Percentiles rank a stretch among this genome's conserved stretches.
Conservation (phyloP, 345 rosid species). For the Sonneratia caseolaris region DNA sequence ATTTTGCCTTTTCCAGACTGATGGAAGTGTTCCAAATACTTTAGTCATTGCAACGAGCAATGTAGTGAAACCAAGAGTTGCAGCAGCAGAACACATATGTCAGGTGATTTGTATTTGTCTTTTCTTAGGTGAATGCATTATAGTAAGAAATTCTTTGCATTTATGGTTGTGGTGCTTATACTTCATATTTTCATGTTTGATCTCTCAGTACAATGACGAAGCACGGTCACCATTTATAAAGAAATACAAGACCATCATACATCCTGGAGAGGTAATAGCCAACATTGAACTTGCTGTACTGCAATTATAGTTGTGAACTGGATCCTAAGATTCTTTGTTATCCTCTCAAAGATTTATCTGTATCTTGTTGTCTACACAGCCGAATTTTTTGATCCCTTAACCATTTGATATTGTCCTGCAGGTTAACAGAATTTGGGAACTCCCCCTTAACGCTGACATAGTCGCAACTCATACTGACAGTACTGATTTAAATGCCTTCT, state of each 20-base stretch:
- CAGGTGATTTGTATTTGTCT: constrained; percentile 32
- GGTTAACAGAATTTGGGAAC: constrained; percentile 99
- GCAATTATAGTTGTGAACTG: background rate
- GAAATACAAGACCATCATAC: constrained; percentile 96
- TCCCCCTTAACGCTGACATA: constrained; percentile 81
- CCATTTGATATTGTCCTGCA: constrained; percentile 18
- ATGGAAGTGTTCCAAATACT: constrained; percentile 88
- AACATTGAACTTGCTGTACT: background rate
- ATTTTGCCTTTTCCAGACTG: constrained; percentile 40
- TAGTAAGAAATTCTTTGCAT: background rate
- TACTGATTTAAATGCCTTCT: constrained; percentile 60
- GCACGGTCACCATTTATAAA: constrained; percentile 98
- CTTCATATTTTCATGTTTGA: background rate
- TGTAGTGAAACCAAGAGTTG: constrained; percentile 74
- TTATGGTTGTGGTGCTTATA: background rate
- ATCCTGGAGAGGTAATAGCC: constrained; percentile 91
- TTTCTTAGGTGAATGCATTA: background rate
- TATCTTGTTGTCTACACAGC: background rate
- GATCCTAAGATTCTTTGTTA: background rate
- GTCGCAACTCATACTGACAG: constrained; percentile 98
- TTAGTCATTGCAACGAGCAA: constrained; percentile 83
- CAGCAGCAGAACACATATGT: constrained; percentile 73
- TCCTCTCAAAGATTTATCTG: background rate
- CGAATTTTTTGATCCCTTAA: background rate
- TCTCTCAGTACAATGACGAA: constrained; percentile 84